Evolutionary conservation across 2,329 filamentous ascomycete genomes (phyloP).

Genomic region (Aspergillus fijiensis): DNA sequence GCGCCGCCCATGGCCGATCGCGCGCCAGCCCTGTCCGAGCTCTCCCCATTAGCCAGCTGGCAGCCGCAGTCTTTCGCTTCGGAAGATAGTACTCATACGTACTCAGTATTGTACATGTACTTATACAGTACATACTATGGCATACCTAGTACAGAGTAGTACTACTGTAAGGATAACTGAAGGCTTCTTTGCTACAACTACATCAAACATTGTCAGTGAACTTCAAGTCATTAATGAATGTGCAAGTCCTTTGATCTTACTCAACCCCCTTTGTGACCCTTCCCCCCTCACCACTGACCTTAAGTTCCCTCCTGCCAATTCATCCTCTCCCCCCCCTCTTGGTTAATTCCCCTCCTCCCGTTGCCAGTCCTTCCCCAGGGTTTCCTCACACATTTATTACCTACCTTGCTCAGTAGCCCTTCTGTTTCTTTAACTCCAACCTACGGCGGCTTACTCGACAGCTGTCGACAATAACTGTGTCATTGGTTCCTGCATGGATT

Average conservation of each 20-base stretch:
- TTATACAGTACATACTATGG: too few species aligned
- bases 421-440: neutral
- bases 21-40: slow-evolving; percentile 32
- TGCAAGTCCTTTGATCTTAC: too few species aligned
- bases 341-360: neutral
- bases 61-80: slow-evolving; percentile 23
- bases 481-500: slow-evolving; percentile 9
- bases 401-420: neutral
- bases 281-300: too few species aligned
- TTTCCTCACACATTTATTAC: neutral
- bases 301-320: too few species aligned
- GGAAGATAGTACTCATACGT: neutral
- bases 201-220: too few species aligned
- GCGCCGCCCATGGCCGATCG: slow-evolving; percentile 39
- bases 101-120: neutral
- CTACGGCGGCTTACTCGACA: neutral
- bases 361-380: neutral
- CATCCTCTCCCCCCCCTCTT: neutral
- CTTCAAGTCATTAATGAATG: too few species aligned
- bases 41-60: slow-evolving; percentile 25
- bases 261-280: too few species aligned
- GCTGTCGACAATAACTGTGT: neutral
- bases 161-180: too few species aligned
- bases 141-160: too few species aligned
- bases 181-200: too few species aligned